Conservation (phyloP, 805 yeast genomes). For the Nakazawaea pomicola region DNA sequence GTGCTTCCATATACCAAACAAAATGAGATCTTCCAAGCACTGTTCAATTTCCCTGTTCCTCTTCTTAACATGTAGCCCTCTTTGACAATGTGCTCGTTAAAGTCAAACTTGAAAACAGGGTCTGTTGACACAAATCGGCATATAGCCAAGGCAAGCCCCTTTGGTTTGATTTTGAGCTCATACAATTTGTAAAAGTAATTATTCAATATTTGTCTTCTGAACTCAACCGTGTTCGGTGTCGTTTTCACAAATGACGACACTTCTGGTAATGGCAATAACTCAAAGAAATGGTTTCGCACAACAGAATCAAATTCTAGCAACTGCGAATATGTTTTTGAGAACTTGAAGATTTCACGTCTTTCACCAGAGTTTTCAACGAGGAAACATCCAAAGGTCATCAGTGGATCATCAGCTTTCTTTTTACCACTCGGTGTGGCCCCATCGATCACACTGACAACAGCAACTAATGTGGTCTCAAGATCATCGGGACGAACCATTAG, state of each 20-base stretch:
- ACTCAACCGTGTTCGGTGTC: constrained; percentile 62
- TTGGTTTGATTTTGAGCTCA: constrained; percentile 53
- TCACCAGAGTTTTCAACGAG: constrained; percentile 33
- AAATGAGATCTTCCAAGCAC: constrained; percentile 12
- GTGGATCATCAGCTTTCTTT: constrained; percentile 48
- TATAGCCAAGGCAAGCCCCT: constrained; percentile 42
- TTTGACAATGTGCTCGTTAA: constrained; percentile 13
- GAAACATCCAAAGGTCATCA: constrained; percentile 51
- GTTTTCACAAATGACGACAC: constrained; percentile 49
- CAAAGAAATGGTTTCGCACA: constrained; percentile 49
- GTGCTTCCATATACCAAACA: constrained; percentile 8
- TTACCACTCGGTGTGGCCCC: constrained; percentile 1
- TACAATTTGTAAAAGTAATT: constrained; percentile 56
- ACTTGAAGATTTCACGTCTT: constrained; percentile 67
- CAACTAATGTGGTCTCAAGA: constrained; percentile 8
- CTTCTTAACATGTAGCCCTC: constrained; percentile 14
- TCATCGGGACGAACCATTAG: constrained; percentile 13
- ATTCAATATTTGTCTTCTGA: constrained; percentile 48
- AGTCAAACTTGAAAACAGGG: constrained; percentile 32
- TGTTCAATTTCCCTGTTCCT: constrained; percentile 9
- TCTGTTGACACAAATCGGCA: constrained; percentile 67
- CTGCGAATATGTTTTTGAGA: constrained; percentile 58
- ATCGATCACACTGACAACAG: constrained; percentile 11
- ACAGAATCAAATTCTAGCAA: constrained; percentile 57
- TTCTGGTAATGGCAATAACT: constrained; percentile 64